Percentiles rank a stretch among this genome's conserved stretches.
Conservation (phyloP, 441 rosid genomes). For the Gossypium davidsonii region DNA sequence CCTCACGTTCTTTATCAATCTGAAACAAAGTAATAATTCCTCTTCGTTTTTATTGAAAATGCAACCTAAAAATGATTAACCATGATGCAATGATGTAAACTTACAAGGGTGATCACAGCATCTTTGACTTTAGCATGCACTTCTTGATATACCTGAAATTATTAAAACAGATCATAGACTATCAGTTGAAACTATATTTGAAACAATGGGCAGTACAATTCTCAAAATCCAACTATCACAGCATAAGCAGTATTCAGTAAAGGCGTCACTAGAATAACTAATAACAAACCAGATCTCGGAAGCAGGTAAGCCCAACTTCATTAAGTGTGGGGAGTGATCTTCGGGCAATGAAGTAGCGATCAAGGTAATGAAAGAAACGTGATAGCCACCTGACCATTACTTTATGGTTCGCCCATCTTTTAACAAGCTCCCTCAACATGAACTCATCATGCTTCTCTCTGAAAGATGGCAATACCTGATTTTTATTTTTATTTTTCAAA, state of each 20-base stretch:
- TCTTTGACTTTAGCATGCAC: slow-evolving; percentile 54
- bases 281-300: slow-evolving; percentile 61
- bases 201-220: not conserved
- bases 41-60: not conserved
- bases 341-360: slow-evolving; percentile 74
- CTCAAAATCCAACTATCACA: not conserved
- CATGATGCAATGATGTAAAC: slow-evolving; percentile 15
- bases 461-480: slow-evolving; percentile 67
- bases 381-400: slow-evolving; percentile 88
- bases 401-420: slow-evolving; percentile 86
- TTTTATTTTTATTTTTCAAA: too few relatives aligned
- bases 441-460: slow-evolving; percentile 87
- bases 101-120: slow-evolving; percentile 67
- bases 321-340: slow-evolving; percentile 68
- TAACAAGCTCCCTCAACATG: slow-evolving; percentile 82
- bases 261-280: not conserved
- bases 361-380: slow-evolving; percentile 79
- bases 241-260: not conserved
- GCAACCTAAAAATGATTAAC: not conserved
- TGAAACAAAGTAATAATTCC: slow-evolving; percentile 20
- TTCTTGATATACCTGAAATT: slow-evolving; percentile 42
- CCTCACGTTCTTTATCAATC: slow-evolving; percentile 88
- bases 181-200: not conserved
- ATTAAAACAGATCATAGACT: not conserved
- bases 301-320: slow-evolving; percentile 85